These are phyloP conservation scores for Aspergillus neotritici DNA, from an alignment of 2,329 filamentous ascomycete genomes.

Conservation along the genomic window DNA sequence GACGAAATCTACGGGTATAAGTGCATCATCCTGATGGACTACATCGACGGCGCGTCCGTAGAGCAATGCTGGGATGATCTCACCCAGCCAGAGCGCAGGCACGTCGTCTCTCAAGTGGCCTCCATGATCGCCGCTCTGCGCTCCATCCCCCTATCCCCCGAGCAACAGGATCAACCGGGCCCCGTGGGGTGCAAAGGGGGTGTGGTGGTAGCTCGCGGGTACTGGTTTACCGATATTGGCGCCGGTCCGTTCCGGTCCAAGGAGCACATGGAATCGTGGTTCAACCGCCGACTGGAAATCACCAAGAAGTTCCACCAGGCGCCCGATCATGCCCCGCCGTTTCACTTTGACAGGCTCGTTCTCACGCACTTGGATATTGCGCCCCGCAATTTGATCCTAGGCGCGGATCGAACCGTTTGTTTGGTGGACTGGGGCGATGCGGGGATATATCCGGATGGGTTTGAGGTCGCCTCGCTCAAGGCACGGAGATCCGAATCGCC, in stretches of 20 bases:
- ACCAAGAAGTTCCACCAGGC: constrained; percentile 13
- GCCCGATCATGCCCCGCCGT: constrained; percentile 8
- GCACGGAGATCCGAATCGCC: constrained; percentile 10
- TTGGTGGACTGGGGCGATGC: constrained; percentile 16
- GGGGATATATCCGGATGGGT: constrained; percentile 15
- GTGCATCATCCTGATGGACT: constrained; percentile 14
- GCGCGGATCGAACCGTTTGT: constrained; percentile 10
- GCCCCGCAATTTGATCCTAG: constrained; percentile 13
- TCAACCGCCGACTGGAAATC: constrained; percentile 15
- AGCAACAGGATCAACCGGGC: constrained; percentile 8
- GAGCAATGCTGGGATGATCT: constrained; percentile 12
- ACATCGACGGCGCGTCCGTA: constrained; percentile 8
- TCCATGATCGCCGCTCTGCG: constrained; percentile 11
- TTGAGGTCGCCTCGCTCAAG: constrained; percentile 13
- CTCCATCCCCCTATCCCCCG: constrained; percentile 8
- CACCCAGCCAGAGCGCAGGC: constrained; percentile 7
- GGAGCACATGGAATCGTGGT: constrained; percentile 10
- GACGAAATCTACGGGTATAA: constrained; percentile 9
- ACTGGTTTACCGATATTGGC: constrained; percentile 12
- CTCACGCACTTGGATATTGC: constrained; percentile 11
- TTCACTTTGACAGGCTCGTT: constrained; percentile 13
- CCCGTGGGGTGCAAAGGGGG: constrained; percentile 10
- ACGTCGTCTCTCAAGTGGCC: constrained; percentile 14
- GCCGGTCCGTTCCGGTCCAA: constrained; percentile 12
- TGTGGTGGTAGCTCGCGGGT: constrained; percentile 6